Base-by-base conservation (phyloP, 495 filamentous ascomycete species). In the Xylaria intraflava region DNA sequence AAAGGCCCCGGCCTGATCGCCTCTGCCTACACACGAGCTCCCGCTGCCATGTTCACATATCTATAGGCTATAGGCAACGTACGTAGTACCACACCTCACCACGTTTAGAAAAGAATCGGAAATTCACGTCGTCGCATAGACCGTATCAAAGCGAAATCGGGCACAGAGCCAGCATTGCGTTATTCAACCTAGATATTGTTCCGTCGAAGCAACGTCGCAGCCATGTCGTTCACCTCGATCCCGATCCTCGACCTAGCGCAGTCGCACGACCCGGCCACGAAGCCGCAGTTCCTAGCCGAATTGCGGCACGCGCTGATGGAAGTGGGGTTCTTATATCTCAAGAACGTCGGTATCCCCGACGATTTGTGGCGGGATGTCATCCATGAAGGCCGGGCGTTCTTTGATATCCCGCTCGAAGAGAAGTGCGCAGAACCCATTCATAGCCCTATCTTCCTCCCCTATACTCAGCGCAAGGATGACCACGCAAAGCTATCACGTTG, bases 291-390 rank as follows among this genome's bases (percentile, higher is more conserved):
- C 66, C 74, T 97, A 0, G 69, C 78, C 0, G 68, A 84, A 10
- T 78, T 97, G 12, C 85, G 86, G 17, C 75, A 87, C 60, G 89
- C 90, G 0, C 74, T 97, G 26, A 79, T 97, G 62, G 87, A 92
- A 69, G 89, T 96, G 29, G 93, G 93, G 4, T 96, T 98, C 64
- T 74, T 96, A 50, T 98, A 98, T 61, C 80, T 98, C 46, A 83
- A 82, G 57, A 90, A 96, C 62, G 83, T 88, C 1, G 88, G 89
- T 3, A 82, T 96, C 39, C 72, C 86, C 12, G 72, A 83, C 10
- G 66, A 79, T 26, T 67, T 93, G 27, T 83, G 86, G 61, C 60
- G 80, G 24, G 67, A 78, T n/a, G 86, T 96, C 14, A 83, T 87
- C 41, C 51, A 74, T 16, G 81, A 91, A 55, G 83, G 82, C 11